Base-by-base conservation (phyloP, 169 alveolate species). In the Plasmodium coatneyi region DNA sequence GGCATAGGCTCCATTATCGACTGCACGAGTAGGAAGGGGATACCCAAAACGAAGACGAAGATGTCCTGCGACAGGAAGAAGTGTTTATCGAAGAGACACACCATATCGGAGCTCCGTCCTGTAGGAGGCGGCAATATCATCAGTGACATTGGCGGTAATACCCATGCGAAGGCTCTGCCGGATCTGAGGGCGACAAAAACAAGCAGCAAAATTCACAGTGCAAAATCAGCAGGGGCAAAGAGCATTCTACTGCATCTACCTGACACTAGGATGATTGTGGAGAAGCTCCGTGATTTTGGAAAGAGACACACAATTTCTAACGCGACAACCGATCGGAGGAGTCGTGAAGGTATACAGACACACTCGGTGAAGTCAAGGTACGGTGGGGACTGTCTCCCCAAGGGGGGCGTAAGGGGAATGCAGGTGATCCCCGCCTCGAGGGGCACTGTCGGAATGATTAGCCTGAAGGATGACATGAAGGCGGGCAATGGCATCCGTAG, bases 81-180 rank as follows among this genome's bases (percentile, higher is more conserved):
- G 84, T 79, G 30, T 32, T 32, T 81, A 16, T 54, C 78, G 43
- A 56, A 56, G 39, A 14, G 89, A 3, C 76, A 81, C 71, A 81
- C 89, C 22, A 81, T 81, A 81, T 81, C 89, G n/a, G 89, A 54
- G 71, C n/a, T 28, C 0, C 60, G 41, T 30, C 52, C 56, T 1
- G 78, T 9, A 9, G 30, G 79, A 28, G 34, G 16, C 36, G 30
- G 1, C 34, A 66, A n/a, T 9, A 22, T 1, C 76, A 3, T 32
- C 39, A 5, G 28, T 19, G 16, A 16, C 76, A 19, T 25, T 16
- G 34, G 34, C n/a, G n/a, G 36, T 5, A 60, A 22, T 25, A 22
- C 12, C 34, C 25, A 60, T 60, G 74, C 9, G 74, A 60, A 46
- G 12, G 3, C 22, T 80, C 19, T 43, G 10, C 19, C 72, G 7